Conservation (phyloP, 2,329 filamentous ascomycete genomes). For the Mycogone perniciosa region DNA sequence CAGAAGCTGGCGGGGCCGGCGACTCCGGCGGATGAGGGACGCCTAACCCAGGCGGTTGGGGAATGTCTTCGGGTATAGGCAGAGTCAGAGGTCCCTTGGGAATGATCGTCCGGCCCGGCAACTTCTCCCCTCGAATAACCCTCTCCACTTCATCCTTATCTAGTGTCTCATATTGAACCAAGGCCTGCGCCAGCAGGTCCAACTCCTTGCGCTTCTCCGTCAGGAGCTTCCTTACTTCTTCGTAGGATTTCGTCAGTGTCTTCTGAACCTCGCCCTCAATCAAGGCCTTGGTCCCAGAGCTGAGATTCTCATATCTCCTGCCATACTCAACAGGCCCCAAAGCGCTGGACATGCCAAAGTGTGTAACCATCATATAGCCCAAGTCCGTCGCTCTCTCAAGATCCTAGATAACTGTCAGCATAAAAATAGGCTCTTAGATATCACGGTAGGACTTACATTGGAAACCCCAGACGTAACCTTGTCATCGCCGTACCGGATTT, state of each 20-base stretch:
- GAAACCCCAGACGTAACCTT: conserved; percentile 87
- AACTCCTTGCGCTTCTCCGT: conserved; percentile 73
- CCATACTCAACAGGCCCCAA: conserved; percentile 87
- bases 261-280: conserved; percentile 87
- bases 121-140: conserved; percentile 78
- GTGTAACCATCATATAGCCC: conserved; percentile 82
- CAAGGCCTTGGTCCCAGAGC: conserved; percentile 74
- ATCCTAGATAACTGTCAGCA: conserved; percentile 52
- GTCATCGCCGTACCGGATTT: conserved; percentile 86
- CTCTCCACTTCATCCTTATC: conserved; percentile 84
- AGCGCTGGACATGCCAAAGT: conserved; percentile 79
- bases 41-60: conserved; percentile 30
- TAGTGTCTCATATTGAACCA: conserved; percentile 92
- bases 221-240: conserved; percentile 66
- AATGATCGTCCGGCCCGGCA: conserved; percentile 57
- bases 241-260: conserved; percentile 73
- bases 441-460: conserved; percentile 46
- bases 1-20: conserved; percentile 30
- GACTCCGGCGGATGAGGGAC: conserved; percentile 26
- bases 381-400: conserved; percentile 74
- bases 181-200: conserved; percentile 77
- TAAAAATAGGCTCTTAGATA: background rate
- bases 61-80: conserved; percentile 31
- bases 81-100: conserved; percentile 44
- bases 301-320: conserved; percentile 73